Evolutionary conservation across 2,329 filamentous ascomycete species (phyloP).

Genomic region (Exserohilum rostratum): DNA sequence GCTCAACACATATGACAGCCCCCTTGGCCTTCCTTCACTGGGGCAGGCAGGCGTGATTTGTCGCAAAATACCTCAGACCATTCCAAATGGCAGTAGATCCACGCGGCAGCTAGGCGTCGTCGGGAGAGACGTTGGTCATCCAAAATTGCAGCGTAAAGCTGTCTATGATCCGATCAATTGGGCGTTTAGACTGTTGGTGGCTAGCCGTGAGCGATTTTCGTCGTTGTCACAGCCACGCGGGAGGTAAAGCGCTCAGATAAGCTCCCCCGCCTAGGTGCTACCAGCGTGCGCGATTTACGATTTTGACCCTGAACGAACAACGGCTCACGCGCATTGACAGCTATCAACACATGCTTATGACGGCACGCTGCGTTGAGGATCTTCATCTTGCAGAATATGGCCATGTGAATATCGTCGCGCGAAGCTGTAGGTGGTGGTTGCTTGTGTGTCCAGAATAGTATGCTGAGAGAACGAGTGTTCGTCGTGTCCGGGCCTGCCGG

Average conservation of each 20-base stretch:
- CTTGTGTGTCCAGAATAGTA: too few relatives aligned
- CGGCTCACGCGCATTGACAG: neutral
- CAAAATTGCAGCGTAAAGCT: slow-evolving; percentile 9
- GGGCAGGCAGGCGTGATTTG: slow-evolving; percentile 22
- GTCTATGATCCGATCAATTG: slow-evolving; percentile 17
- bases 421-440: too few relatives aligned
- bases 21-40: neutral
- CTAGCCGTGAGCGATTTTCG: slow-evolving; percentile 36
- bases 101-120: slow-evolving; percentile 16
- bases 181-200: slow-evolving; percentile 28
- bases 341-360: neutral
- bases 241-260: slow-evolving; percentile 6
- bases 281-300: slow-evolving; percentile 11
- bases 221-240: slow-evolving; percentile 25
- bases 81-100: slow-evolving; percentile 5
- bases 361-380: too few relatives aligned
- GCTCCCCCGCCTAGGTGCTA: slow-evolving; percentile 4
- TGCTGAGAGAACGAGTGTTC: too few relatives aligned
- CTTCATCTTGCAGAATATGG: too few relatives aligned
- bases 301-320: neutral
- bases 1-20: neutral
- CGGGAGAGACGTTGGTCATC: slow-evolving; percentile 14
- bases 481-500: too few relatives aligned
- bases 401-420: too few relatives aligned
- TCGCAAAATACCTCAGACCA: slow-evolving; percentile 33